Evolutionary conservation across 495 filamentous ascomycete genomes (phyloP).

Genomic region (Baudoinia panamericana): DNA sequence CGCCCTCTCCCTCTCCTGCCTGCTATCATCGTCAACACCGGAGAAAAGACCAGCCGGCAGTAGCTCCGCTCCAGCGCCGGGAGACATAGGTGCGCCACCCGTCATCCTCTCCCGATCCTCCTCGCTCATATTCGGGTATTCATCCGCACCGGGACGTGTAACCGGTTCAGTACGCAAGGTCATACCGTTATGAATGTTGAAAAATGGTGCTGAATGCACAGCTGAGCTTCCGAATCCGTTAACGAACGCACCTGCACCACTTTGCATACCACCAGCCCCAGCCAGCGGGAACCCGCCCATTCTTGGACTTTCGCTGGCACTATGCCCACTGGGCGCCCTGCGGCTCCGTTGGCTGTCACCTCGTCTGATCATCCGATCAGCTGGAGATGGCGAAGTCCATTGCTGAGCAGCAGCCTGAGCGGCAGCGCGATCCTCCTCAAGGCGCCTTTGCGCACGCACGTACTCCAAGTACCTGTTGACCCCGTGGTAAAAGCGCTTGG

Average conservation of each 20-base stretch:
- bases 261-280: neutral
- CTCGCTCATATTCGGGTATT: constrained; percentile 15
- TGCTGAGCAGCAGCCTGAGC: neutral
- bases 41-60: constrained; percentile 31
- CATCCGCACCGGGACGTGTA: neutral
- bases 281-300: constrained; percentile 5
- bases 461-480: constrained; percentile 13
- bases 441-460: constrained; percentile 9
- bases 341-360: constrained; percentile 16
- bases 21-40: constrained; percentile 20
- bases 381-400: constrained; percentile 5
- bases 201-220: constrained; percentile 20
- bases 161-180: constrained; percentile 3
- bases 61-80: constrained; percentile 27
- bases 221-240: too few species aligned
- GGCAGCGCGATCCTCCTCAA: constrained; percentile 1
- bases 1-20: neutral
- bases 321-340: constrained; percentile 7
- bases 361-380: neutral
- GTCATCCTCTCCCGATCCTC: constrained; percentile 28
- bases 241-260: too few species aligned
- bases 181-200: constrained; percentile 32
- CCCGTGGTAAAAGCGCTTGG: constrained; percentile 14
- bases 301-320: constrained; percentile 8
- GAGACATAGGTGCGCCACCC: constrained; percentile 30